Conservation (phyloP, 1,284 basidiomycete species). For the Irpex sp. region DNA sequence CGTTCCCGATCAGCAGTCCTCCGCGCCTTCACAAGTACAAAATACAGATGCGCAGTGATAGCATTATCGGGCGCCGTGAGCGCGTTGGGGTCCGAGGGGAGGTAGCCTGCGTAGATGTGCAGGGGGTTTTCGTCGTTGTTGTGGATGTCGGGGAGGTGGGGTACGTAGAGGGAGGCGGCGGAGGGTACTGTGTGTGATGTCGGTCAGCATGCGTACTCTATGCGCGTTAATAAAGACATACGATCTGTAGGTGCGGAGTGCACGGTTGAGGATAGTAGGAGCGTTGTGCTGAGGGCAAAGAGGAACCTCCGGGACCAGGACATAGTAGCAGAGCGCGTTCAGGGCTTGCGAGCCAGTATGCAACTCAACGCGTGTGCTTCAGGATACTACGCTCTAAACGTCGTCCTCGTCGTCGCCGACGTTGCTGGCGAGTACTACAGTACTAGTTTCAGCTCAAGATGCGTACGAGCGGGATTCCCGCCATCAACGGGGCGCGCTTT, state of each 20-base stretch:
- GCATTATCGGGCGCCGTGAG: slow-evolving; percentile 42
- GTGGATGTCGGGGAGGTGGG: slow-evolving; percentile 68
- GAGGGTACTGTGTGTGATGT: slow-evolving; percentile 53
- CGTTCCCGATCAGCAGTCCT: slow-evolving; percentile 84
- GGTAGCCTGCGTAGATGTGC: slow-evolving; percentile 76
- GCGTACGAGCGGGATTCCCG: neutral
- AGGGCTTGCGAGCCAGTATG: too few relatives aligned
- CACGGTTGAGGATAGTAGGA: neutral
- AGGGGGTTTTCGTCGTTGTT: slow-evolving; percentile 67
- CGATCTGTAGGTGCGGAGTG: slow-evolving; percentile 40
- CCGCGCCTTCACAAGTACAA: slow-evolving; percentile 87
- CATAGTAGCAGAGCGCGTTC: neutral
- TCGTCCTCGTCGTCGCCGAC: neutral
- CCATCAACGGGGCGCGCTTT: neutral
- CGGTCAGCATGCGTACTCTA: too few relatives aligned
- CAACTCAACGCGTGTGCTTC: too few relatives aligned
- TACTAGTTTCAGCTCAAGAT: neutral
- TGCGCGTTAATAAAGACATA: too few relatives aligned
- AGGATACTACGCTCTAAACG: neutral
- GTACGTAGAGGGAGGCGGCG: slow-evolving; percentile 83
- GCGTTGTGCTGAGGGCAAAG: neutral
- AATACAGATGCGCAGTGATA: slow-evolving; percentile 79
- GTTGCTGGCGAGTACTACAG: neutral
- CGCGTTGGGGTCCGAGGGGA: slow-evolving; percentile 73
- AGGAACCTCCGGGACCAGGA: neutral